Percentiles rank a stretch among this genome's conserved stretches.
These are phyloP conservation scores for Pistacia atlantica DNA, from an alignment of 345 rosid genomes.

Conservation along the genomic window DNA sequence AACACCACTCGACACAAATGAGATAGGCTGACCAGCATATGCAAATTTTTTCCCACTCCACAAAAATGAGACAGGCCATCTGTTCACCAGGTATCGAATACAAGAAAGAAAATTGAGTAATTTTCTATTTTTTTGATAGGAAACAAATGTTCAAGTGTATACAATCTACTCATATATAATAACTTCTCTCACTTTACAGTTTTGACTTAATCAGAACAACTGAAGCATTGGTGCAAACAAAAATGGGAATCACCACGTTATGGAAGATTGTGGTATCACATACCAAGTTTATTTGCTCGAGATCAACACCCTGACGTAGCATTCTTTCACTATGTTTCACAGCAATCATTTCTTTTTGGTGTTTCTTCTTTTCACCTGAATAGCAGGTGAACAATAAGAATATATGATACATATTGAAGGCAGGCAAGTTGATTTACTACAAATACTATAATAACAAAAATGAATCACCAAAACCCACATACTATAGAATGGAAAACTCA, in stretches of 20 bases:
- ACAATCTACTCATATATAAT: too few species aligned
- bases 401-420: slow-evolving; percentile 5
- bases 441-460: slow-evolving; percentile 1
- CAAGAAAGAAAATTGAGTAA: not conserved
- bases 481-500: not conserved
- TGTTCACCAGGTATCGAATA: not conserved
- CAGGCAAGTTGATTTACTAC: not conserved
- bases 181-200: too few species aligned
- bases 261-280: not conserved
- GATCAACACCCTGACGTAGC: slow-evolving; percentile 78
- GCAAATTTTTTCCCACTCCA: slow-evolving; percentile 43
- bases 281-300: slow-evolving; percentile 70
- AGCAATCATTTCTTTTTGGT: slow-evolving; percentile 77
- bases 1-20: too few species aligned
- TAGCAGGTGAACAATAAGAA: slow-evolving; percentile 5
- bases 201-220: too few species aligned
- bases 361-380: slow-evolving; percentile 84
- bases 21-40: slow-evolving; percentile 34
- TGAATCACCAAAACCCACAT: not conserved
- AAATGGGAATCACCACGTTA: too few species aligned
- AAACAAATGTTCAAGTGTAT: too few species aligned
- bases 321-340: slow-evolving; percentile 78
- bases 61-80: too few species aligned
- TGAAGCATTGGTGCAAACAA: too few species aligned
- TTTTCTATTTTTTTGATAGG: too few species aligned